Percentiles rank a stretch among this genome's conserved stretches.
Evolutionary conservation across 2,329 filamentous ascomycete species (phyloP).

Genomic region (Ilyonectria destructans): DNA sequence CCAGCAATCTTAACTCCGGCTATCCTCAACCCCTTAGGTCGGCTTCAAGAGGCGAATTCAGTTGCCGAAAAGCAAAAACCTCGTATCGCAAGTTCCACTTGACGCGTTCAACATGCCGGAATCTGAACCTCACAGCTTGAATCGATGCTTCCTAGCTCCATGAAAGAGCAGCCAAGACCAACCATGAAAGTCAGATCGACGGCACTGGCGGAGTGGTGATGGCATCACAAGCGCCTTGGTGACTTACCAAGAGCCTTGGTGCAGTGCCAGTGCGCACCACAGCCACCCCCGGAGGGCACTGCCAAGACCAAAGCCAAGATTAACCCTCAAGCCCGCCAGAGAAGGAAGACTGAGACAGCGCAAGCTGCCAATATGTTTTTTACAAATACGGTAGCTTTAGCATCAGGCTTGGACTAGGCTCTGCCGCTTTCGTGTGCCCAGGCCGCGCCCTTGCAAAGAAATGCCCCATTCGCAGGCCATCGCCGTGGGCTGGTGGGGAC

Average conservation of each 20-base stretch:
- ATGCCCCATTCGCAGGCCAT: constrained; percentile 1
- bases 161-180: neutral
- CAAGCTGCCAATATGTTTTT: neutral
- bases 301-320: constrained; percentile 29
- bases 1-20: neutral
- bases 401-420: neutral
- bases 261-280: constrained; percentile 31
- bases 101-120: neutral
- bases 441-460: neutral
- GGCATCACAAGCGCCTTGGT: constrained; percentile 19
- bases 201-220: constrained; percentile 3
- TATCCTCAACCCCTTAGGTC: neutral
- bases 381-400: neutral
- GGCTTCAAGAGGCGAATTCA: neutral
- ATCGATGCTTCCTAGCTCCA: neutral
- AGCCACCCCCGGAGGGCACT: constrained; percentile 34
- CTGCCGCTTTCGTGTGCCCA: constrained; percentile 6
- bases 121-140: neutral
- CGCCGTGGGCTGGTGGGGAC: constrained; percentile 18
- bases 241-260: constrained; percentile 35
- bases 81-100: constrained; percentile 5
- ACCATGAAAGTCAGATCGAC: neutral
- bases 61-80: constrained; percentile 8
- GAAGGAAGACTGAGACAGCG: neutral
- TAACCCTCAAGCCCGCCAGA: neutral